Base-by-base conservation (phyloP, 352 stramenopile genomes). In the Phytopythium helicoides region DNA sequence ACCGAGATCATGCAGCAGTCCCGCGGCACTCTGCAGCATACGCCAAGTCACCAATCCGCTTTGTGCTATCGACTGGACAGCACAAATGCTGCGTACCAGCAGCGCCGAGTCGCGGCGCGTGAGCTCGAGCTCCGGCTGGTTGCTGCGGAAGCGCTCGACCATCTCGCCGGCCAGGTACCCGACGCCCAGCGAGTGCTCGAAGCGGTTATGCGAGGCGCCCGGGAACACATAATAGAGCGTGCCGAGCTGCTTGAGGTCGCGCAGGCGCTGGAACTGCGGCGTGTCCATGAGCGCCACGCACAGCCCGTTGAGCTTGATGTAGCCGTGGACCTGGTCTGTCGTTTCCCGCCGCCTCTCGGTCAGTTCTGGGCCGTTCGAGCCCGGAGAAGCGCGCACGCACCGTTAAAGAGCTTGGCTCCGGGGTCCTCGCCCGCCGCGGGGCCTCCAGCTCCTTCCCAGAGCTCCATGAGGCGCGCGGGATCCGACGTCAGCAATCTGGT, bases 111-210 rank as follows among this genome's bases (percentile, higher is more conserved):
- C 95, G 56, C 90, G 87, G 4, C 81, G 64, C 6, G 89, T 97
- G 41, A 98, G 94, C 26, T 76, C 64, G 0, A 99, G 73, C 47
- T 96, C 76, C 3, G 86, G 89, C 59, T 99, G 94, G 35, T 86
- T 68, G 22, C 71, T 51, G 25, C 78, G 71, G 59, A 99, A 92
- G n/a, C 67, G 71, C 57, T 83, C 68, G 36, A 95, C 78, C 6
- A 97, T 86, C 60, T 90, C 63, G 46, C 90, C 87, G 0, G 95
- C 95, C n/a, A 98, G 68, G 62, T 98, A 89, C 15, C 90, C 92
- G 28, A 99, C 95, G 21, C 97, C 97, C 5, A 99, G 54, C 11
- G 78, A 97, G 68, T 99, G 96, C 61, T 98, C 89, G 51, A 98
- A 98, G n/a, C 96, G 79, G 48, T 91, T 97, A 68, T 99, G 96